Percentiles rank a stretch among this genome's conserved stretches.
phyloP scores from a whole-genome alignment of 2,329 filamentous ascomycete species.

The Paecilomyces fulvus region DNA sequence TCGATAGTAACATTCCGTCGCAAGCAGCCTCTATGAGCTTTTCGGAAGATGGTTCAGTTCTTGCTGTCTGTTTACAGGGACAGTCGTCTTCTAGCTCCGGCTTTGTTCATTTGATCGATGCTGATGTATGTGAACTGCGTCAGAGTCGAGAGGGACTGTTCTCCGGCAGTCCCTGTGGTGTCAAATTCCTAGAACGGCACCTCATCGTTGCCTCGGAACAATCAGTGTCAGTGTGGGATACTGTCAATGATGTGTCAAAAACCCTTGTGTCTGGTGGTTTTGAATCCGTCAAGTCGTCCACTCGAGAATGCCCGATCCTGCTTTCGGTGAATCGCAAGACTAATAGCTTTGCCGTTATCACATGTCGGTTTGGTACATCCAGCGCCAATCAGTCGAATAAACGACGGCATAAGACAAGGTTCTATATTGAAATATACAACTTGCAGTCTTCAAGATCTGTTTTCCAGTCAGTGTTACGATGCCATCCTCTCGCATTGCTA shows the following conservation, averaged over 20 bases:
- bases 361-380: conserved; percentile 32
- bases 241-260: conserved; percentile 66
- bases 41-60: conserved; percentile 73
- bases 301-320: conserved; percentile 12
- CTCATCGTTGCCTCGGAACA: conserved; percentile 67
- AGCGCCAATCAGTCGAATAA: conserved; percentile 25
- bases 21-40: conserved; percentile 61
- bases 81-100: conserved; percentile 44
- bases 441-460: conserved; percentile 52
- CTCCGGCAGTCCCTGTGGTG: conserved; percentile 54
- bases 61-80: conserved; percentile 52
- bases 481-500: conserved; percentile 58
- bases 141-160: conserved; percentile 61
- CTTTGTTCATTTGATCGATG: conserved; percentile 68
- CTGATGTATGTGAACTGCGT: conserved; percentile 57
- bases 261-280: conserved; percentile 53
- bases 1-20: conserved; percentile 21
- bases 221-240: conserved; percentile 67
- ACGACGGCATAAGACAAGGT: conserved; percentile 38
- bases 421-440: conserved; percentile 57
- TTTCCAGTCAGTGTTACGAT: conserved; percentile 46
- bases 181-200: conserved; percentile 64
- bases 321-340: conserved; percentile 63
- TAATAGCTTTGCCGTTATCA: conserved; percentile 57
- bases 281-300: conserved; percentile 4